Evolutionary conservation across 352 stramenopile species (phyloP).

Genomic region (Phytopythium helicoides): DNA sequence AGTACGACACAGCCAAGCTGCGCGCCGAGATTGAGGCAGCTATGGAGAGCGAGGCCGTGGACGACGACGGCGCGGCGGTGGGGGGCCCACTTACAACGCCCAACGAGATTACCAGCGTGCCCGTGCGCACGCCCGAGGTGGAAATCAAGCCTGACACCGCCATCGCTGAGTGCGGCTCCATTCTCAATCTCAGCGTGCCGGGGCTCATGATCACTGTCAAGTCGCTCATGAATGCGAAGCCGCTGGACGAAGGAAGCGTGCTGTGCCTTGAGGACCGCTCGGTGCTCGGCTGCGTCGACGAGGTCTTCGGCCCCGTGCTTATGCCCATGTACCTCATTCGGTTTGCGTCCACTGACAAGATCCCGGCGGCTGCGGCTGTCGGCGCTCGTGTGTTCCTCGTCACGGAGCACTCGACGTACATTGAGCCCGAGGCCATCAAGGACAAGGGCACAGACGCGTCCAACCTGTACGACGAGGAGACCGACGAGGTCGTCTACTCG

Average conservation of each 20-base stretch:
- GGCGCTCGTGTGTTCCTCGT: conserved; percentile 61
- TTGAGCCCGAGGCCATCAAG: conserved; percentile 69
- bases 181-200: conserved; percentile 60
- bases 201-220: conserved; percentile 83
- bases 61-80: conserved; percentile 22
- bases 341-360: conserved; percentile 67
- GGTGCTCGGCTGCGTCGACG: conserved; percentile 77
- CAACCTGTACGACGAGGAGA: conserved; percentile 87
- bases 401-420: conserved; percentile 80
- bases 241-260: conserved; percentile 79
- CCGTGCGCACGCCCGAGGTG: conserved; percentile 64
- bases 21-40: conserved; percentile 73
- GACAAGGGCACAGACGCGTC: conserved; percentile 85
- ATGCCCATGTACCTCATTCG: conserved; percentile 89
- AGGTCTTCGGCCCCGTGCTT: conserved; percentile 81
- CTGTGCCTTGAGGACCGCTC: conserved; percentile 77
- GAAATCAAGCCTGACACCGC: conserved; percentile 69
- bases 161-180: conserved; percentile 62
- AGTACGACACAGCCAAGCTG: conserved; percentile 29
- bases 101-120: conserved; percentile 52
- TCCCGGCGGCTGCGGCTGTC: conserved; percentile 41
- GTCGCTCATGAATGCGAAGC: conserved; percentile 49
- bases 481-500: conserved; percentile 71
- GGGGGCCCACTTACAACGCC: conserved; percentile 46
- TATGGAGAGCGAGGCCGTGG: conserved; percentile 62